Conservation (phyloP, 2,329 filamentous ascomycete genomes). For the Clarireedia paspali region DNA sequence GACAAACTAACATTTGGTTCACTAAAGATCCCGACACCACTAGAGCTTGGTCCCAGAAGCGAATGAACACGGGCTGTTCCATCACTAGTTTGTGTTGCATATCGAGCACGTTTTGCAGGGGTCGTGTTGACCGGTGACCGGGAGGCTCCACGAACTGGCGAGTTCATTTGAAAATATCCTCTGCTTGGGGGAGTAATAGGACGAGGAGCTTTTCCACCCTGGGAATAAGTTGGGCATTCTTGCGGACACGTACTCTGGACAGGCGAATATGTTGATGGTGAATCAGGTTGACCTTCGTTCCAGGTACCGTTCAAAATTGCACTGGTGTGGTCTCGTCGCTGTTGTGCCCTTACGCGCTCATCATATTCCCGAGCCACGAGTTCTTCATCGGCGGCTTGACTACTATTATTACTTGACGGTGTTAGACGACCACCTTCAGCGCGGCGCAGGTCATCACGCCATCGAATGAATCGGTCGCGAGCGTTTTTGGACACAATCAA, state of each 20-base stretch:
- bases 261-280: slow-evolving; percentile 34
- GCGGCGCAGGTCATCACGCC: slow-evolving; percentile 64
- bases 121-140: slow-evolving; percentile 13
- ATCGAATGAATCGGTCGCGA: slow-evolving; percentile 69
- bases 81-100: slow-evolving; percentile 19
- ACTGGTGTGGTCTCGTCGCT: slow-evolving; percentile 41
- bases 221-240: slow-evolving; percentile 9
- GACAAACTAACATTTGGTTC: slow-evolving; percentile 17
- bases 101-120: slow-evolving; percentile 24
- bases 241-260: slow-evolving; percentile 12
- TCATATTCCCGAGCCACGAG: slow-evolving; percentile 23
- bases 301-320: slow-evolving; percentile 50
- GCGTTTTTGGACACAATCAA: slow-evolving; percentile 74
- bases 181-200: neutral
- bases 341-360: slow-evolving; percentile 24
- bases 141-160: slow-evolving; percentile 13
- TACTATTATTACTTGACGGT: slow-evolving; percentile 21
- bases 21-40: slow-evolving; percentile 11
- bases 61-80: slow-evolving; percentile 23
- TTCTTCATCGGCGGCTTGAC: slow-evolving; percentile 19
- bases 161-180: slow-evolving; percentile 6
- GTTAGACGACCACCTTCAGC: slow-evolving; percentile 41
- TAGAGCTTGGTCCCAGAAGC: slow-evolving; percentile 19
- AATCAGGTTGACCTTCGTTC: slow-evolving; percentile 57
- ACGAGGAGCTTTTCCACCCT: slow-evolving; percentile 10